A percentile compares a stretch with the other conserved stretches of the same genome.
Conservation (phyloP, 2,329 filamentous ascomycete species). For the Fusarium musae region DNA sequence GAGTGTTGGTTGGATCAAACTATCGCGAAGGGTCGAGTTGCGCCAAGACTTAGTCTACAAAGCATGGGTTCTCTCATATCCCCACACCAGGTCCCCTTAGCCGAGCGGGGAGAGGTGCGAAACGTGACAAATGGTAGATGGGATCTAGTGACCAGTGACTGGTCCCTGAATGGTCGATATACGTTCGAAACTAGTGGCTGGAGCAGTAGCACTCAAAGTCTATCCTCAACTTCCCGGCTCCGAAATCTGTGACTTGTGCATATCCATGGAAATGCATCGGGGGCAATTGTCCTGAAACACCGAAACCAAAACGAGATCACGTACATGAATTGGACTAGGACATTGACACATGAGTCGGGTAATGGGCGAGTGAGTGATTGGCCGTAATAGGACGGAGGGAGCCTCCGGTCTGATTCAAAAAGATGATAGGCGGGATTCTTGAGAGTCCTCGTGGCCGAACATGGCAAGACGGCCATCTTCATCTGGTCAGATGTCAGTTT, state of each 20-base stretch:
- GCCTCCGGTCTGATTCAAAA: constrained; percentile 26
- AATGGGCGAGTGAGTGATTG: constrained; percentile 13
- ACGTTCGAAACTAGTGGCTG: constrained; percentile 26
- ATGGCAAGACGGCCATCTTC: constrained; percentile 27
- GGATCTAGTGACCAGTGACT: constrained; percentile 14
- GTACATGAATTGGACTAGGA: constrained; percentile 12
- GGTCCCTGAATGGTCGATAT: constrained; percentile 19
- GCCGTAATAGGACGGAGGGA: constrained; percentile 21
- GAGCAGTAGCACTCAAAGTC: constrained; percentile 11
- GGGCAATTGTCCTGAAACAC: constrained; percentile 5
- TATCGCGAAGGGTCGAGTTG: constrained; percentile 5
- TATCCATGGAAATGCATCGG: constrained; percentile 4
- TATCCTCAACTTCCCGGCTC: constrained; percentile 1
- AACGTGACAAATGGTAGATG: constrained; percentile 23
- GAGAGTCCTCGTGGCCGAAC: constrained; percentile 15
- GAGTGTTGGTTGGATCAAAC: neutral
- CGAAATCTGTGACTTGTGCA: neutral
- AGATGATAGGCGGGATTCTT: constrained; percentile 17
- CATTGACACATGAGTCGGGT: constrained; percentile 11
- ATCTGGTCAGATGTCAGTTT: constrained; percentile 40
- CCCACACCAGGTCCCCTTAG: constrained; percentile 15
- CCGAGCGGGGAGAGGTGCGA: constrained; percentile 9
- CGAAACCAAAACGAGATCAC: constrained; percentile 18
- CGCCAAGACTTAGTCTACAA: constrained; percentile 22
- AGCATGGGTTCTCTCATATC: constrained; percentile 11